These are phyloP conservation scores for Cordyceps pruinosa DNA, from an alignment of 2,329 filamentous ascomycete genomes.

Conservation along the genomic window DNA sequence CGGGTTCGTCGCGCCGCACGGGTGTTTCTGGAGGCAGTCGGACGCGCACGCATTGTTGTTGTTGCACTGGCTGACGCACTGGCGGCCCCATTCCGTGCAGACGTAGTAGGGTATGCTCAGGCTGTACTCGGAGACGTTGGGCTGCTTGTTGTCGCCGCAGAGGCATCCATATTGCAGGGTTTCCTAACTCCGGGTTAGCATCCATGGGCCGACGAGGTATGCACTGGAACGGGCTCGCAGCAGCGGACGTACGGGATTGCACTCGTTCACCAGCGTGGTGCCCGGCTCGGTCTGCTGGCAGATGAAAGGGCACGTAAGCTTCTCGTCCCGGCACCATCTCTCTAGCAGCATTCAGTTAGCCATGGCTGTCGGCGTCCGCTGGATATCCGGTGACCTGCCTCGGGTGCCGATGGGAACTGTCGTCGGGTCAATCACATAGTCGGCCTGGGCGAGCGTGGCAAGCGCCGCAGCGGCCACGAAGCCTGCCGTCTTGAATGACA, in stretches of 20 bases:
- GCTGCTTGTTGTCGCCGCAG: slow-evolving; percentile 58
- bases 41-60: slow-evolving; percentile 50
- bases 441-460: slow-evolving; percentile 44
- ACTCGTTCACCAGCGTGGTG: slow-evolving; percentile 54
- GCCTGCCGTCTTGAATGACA: slow-evolving; percentile 45
- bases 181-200: slow-evolving; percentile 31
- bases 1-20: slow-evolving; percentile 65
- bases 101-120: slow-evolving; percentile 72
- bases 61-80: slow-evolving; percentile 57
- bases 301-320: slow-evolving; percentile 61
- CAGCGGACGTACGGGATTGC: slow-evolving; percentile 50
- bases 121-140: slow-evolving; percentile 71
- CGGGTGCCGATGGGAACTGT: slow-evolving; percentile 46
- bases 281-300: slow-evolving; percentile 54
- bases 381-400: slow-evolving; percentile 34
- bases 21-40: slow-evolving; percentile 58
- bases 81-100: slow-evolving; percentile 63
- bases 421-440: slow-evolving; percentile 56
- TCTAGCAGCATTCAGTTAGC: slow-evolving; percentile 32
- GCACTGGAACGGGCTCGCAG: not conserved
- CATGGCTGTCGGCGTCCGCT: not conserved
- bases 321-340: slow-evolving; percentile 60
- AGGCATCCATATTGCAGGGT: slow-evolving; percentile 64
- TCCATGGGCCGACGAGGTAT: not conserved
- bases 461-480: slow-evolving; percentile 50